These are phyloP conservation scores for Aspergillus unguis DNA, from an alignment of 2,329 filamentous ascomycete species.

Conservation along the genomic window DNA sequence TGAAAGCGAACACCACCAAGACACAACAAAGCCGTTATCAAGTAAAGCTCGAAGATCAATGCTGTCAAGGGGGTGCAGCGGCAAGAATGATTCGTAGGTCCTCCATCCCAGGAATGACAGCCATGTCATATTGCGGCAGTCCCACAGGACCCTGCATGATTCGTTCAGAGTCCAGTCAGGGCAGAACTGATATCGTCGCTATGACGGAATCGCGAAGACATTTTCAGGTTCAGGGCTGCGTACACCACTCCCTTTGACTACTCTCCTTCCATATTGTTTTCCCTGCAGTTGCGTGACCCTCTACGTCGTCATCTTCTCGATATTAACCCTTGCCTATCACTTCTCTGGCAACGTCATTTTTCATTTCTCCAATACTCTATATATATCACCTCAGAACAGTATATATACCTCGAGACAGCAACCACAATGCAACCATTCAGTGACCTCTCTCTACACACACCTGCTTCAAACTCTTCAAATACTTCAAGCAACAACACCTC, in stretches of 20 bases:
- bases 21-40: background rate
- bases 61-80: background rate
- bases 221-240: background rate
- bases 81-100: background rate
- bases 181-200: slow-evolving; percentile 9
- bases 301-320: slow-evolving; percentile 3
- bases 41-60: background rate
- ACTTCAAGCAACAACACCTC: slow-evolving; percentile 12
- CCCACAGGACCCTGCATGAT: slow-evolving; percentile 8
- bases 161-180: slow-evolving; percentile 3
- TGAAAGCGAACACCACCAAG: background rate
- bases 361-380: background rate
- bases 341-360: slow-evolving; percentile 9
- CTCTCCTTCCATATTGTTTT: slow-evolving; percentile 6
- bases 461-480: slow-evolving; percentile 17
- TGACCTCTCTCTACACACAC: slow-evolving; percentile 26
- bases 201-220: slow-evolving; percentile 16
- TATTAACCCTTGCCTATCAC: background rate
- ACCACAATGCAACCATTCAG: slow-evolving; percentile 26
- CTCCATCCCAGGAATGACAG: background rate
- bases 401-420: slow-evolving; percentile 7
- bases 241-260: background rate
- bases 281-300: background rate
- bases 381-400: slow-evolving; percentile 2
- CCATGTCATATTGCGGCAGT: slow-evolving; percentile 47